Base-by-base conservation (phyloP, 2,329 filamentous ascomycete genomes). In the Coniochaeta sp. region DNA sequence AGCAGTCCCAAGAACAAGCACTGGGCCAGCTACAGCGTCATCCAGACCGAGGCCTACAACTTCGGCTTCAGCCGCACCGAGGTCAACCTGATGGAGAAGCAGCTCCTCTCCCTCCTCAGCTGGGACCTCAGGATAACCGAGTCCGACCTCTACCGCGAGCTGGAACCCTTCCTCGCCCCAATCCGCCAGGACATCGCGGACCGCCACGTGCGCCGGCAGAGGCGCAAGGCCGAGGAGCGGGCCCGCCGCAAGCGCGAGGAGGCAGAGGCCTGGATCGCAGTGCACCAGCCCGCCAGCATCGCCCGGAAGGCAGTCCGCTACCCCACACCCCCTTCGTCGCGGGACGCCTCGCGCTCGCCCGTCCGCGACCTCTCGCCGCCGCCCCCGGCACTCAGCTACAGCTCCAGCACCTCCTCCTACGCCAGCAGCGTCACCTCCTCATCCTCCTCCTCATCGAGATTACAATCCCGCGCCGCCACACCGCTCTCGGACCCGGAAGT, bases 1-100 rank as follows among this genome's bases (percentile, higher is more conserved):
- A 96, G 92, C 63, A 97, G 92, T 14, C 95, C 95, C 64, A 98
- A 98, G 87, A 99, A 99, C 85, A 98, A 98, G 87, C 95, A 99
- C 82, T 99, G 95, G 95, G 93, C 95, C 65, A 89, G 87, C 69
- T 99, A 98, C 81, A 96, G 89, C 62, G 79, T 88, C 69, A 88
- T 96, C 67, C 89, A 81, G 73, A 86, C 87, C 12, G 77, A 81
- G 9, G 72, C 68, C 63, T 81, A 79, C 71, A 85, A 81, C 70
- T 99, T 98, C 70, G 90, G 92, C 68, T 98, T 99, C 81, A 93
- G 88, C 69, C 83, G 93, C 67, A 95, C 91, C 38, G 95, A 99
- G 78, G 95, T 99, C 69, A 99, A 99, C 80, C 83, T 98, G 64
- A 99, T 99, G 95, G 95, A 99, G 83, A 96, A 96, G 83, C 95